Base-by-base conservation (phyloP, 495 filamentous ascomycete species). In the Darksidea phi region DNA sequence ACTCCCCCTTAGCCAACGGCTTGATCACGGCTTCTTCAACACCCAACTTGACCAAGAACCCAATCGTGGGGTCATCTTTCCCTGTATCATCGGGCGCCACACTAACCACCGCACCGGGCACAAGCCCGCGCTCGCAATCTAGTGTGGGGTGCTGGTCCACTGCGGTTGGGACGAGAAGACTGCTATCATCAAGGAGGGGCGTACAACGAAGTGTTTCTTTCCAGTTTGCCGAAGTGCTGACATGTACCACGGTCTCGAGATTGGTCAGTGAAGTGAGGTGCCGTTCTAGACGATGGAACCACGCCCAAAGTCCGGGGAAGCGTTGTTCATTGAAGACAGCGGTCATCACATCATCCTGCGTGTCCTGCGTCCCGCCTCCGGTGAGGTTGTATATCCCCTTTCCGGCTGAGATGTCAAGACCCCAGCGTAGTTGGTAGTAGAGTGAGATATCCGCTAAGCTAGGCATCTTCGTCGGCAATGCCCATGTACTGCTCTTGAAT, bases 11-110 rank as follows among this genome's bases (percentile, higher is more conserved):
- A 21, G 67, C 57, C 25, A 21, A 17, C 12, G 71, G 70, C 58
- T 61, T 57, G 47, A 73, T 60, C 1, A 73, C 71, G 6, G 72
- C 64, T 49, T 73, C 71, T 52, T 73, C 71, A 20, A 70, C 66
- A 15, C 67, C 66, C 37, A 69, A 24, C 15, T 53, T 49, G 0
- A 71, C 50, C 34, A 73, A 41, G 11, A 18, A 61, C 6, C 71
- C 71, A 7, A 72, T n/a, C 1, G 68, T 69, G 15, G 71, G 71
- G 53, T 69, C 63, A 51, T 59, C 61, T 18, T 61, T 48, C 20
- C 71, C 71, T 2, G 70, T 73, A 59, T 73, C 71, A 66, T 73
- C 71, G 0, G 71, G 71, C 55, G 71, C 70, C 1, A 73, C 58
- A 15, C 51, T 56, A 0, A 73, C 70, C 38, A 59, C n/a, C 10